Percentiles rank a stretch among this genome's conserved stretches.
phyloP scores from a whole-genome alignment of 2,329 filamentous ascomycete species.

The Aspergillus floridensis region DNA sequence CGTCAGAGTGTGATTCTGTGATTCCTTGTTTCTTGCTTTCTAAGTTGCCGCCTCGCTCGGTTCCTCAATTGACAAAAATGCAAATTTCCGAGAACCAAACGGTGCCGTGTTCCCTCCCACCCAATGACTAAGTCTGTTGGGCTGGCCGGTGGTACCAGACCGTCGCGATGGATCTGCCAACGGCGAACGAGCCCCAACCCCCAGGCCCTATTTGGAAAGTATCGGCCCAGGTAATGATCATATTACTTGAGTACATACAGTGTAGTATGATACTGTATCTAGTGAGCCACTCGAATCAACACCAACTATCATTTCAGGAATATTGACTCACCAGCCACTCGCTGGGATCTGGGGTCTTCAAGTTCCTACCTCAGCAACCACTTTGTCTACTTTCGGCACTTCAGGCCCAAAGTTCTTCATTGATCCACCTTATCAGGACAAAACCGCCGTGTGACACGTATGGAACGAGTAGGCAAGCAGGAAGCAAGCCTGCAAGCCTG shows the following conservation, averaged over 20 bases:
- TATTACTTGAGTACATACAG: too few relatives aligned
- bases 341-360: slow-evolving; percentile 21
- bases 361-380: slow-evolving; percentile 12
- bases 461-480: background rate
- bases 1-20: background rate
- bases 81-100: slow-evolving; percentile 21
- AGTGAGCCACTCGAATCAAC: too few relatives aligned
- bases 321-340: slow-evolving; percentile 10
- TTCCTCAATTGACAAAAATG: slow-evolving; percentile 1
- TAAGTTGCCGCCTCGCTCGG: background rate
- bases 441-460: background rate
- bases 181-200: slow-evolving; percentile 22
- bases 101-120: slow-evolving; percentile 15
- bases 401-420: slow-evolving; percentile 7
- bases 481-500: background rate
- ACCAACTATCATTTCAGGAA: too few relatives aligned
- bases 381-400: slow-evolving; percentile 20
- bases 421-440: slow-evolving; percentile 11
- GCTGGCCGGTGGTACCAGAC: slow-evolving; percentile 9
- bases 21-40: background rate
- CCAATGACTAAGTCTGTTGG: slow-evolving; percentile 12
- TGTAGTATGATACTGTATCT: too few relatives aligned
- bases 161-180: slow-evolving; percentile 24
- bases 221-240: slow-evolving; percentile 20
- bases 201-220: slow-evolving; percentile 17